phyloP scores from a whole-genome alignment of 1,284 basidiomycete genomes.

The Albatrellus sp. region DNA sequence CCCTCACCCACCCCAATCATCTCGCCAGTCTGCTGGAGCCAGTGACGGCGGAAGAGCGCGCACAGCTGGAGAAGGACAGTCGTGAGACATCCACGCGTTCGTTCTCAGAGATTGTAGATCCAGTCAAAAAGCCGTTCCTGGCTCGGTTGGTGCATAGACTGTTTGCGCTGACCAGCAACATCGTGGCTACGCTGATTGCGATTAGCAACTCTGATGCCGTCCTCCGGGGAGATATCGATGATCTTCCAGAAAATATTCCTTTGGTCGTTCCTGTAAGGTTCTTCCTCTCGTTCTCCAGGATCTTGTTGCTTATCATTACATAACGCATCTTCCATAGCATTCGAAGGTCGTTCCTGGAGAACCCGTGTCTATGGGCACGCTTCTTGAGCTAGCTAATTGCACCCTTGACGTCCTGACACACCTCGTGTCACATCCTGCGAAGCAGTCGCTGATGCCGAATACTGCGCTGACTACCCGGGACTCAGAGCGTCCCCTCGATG shows the following conservation, averaged over 20 bases:
- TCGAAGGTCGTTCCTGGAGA: conserved; percentile 72
- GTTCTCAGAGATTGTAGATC: conserved; percentile 38
- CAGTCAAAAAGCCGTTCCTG: conserved; percentile 56
- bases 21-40: conserved; percentile 74
- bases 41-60: conserved; percentile 64
- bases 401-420: conserved; percentile 57
- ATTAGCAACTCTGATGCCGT: conserved; percentile 62
- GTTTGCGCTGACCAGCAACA: conserved; percentile 54
- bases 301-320: conserved; percentile 2
- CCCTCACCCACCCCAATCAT: conserved; percentile 83
- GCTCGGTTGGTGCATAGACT: conserved; percentile 58
- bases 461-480: conserved; percentile 19
- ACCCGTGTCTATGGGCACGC: conserved; percentile 66
- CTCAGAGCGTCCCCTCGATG: conserved; percentile 36
- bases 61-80: conserved; percentile 48
- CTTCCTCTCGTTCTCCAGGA: conserved; percentile 7
- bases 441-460: conserved; percentile 33
- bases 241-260: conserved; percentile 58
- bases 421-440: conserved; percentile 41
- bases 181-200: conserved; percentile 58
- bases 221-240: conserved; percentile 51
- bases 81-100: conserved; percentile 15
- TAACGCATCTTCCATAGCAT: conserved; percentile 50
- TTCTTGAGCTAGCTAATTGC: conserved; percentile 64
- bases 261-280: conserved; percentile 60